Evolutionary conservation across 345 rosid genomes (phyloP), one percentile per base, ranked within the genome.

Genomic region (Acer campestre): DNA sequence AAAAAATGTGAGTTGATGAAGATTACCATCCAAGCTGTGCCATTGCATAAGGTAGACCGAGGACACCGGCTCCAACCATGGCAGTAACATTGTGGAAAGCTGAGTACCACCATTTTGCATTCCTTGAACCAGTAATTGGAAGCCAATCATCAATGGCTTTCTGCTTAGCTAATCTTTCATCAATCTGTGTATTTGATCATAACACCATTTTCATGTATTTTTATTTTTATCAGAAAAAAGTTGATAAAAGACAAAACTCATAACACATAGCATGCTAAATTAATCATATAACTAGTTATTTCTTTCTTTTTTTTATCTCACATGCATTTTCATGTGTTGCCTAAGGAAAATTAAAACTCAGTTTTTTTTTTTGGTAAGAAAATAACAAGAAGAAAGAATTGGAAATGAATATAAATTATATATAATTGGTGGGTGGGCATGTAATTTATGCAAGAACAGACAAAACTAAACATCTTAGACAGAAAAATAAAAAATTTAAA

Each of bases 51-150:
- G 59, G 59, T 0, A 53, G 59, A 53, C 59, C 3, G 59, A 53
- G 59, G n/a, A 53, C 59, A 53, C 59, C 59, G 12, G 59, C 59
- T 53, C 59, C 59, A 53, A 53, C 59, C 59, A 53, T 53, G 59
- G 59, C 59, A 13, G 59, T 53, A 3, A 53, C 59, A 53, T 53
- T 53, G 59, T 42, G 46, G 46, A 42, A 42, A 42, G 46, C 46
- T 7, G 46, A 42, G 46, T 42, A 42, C 46, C 46, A 53, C 59
- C 59, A 53, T 53, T 53, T 53, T 11, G 59, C 59, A 13, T 53
- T 16, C 59, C 59, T 53, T 13, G 59, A 13, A 16, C 6, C 10
- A 53, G 59, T 53, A 12, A 53, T 10, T 53, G 59, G 59, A 53
- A 53, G 59, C 59, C 18, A 53, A 1, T 53, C 59, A 53, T 53